Conservation (phyloP, 306 rosid genomes). For the Cucurbita maxima region DNA sequence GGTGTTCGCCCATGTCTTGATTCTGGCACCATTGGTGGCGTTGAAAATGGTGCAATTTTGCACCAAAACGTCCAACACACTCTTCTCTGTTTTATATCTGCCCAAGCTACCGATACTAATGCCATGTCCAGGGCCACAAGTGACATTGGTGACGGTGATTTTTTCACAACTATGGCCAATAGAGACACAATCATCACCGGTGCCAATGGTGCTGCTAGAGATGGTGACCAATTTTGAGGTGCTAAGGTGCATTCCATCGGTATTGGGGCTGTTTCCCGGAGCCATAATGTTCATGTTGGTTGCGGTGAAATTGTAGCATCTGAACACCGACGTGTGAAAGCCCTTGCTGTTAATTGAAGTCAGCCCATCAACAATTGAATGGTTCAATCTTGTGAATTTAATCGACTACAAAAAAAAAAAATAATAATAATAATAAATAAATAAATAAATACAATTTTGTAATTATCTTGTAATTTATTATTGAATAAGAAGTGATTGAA, state of each 20-base stretch:
- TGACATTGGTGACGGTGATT: slow-evolving; percentile 15
- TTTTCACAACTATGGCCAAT: slow-evolving; percentile 25
- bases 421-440: not conserved
- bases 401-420: slow-evolving; percentile 21
- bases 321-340: slow-evolving; percentile 31
- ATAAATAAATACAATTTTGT: too few species aligned
- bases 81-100: slow-evolving; percentile 26
- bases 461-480: too few species aligned
- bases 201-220: slow-evolving; percentile 22
- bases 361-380: slow-evolving; percentile 19
- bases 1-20: slow-evolving; percentile 34
- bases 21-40: slow-evolving; percentile 63
- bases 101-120: slow-evolving; percentile 61
- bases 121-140: slow-evolving; percentile 80
- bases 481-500: not conserved
- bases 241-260: slow-evolving; percentile 62
- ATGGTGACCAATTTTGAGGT: slow-evolving; percentile 11
- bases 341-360: slow-evolving; percentile 38
- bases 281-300: slow-evolving; percentile 25
- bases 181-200: slow-evolving; percentile 74
- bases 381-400: slow-evolving; percentile 22
- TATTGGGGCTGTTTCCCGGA: slow-evolving; percentile 51
- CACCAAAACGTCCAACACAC: slow-evolving; percentile 21
- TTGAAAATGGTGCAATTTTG: slow-evolving; percentile 34
- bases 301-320: slow-evolving; percentile 17